Conservation (phyloP, 2,329 filamentous ascomycete genomes). For the Lachnellula suecica region DNA sequence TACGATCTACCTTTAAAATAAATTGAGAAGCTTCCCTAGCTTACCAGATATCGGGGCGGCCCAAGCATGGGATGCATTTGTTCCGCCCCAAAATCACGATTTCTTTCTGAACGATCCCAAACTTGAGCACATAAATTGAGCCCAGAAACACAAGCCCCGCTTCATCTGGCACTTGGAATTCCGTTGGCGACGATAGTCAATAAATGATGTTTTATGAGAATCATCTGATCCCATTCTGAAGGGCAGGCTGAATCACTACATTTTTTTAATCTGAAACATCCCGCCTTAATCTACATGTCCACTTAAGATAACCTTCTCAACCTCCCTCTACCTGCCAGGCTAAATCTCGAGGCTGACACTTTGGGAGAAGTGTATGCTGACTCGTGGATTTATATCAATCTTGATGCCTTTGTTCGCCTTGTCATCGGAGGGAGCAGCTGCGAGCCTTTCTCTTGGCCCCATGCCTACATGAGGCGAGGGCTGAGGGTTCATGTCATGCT, state of each 20-base stretch:
- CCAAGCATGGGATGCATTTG: not conserved
- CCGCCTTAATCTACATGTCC: constrained; percentile 1
- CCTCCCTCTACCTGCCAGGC: not conserved
- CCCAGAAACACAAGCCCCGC: not conserved
- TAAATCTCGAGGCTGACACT: constrained; percentile 3
- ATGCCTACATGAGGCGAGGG: too few relatives aligned
- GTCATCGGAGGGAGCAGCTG: not conserved
- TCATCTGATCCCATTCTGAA: not conserved
- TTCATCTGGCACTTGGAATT: not conserved
- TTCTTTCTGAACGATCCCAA: not conserved
- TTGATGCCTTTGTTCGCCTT: too few relatives aligned
- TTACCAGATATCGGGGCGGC: not conserved
- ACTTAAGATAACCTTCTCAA: not conserved
- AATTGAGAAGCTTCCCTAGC: not conserved
- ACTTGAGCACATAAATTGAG: not conserved
- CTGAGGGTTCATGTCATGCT: too few relatives aligned
- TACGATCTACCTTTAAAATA: not conserved
- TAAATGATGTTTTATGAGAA: not conserved
- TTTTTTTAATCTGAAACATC: constrained; percentile 1
- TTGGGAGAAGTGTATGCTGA: not conserved
- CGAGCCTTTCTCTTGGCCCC: not conserved
- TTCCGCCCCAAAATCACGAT: not conserved
- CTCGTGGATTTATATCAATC: not conserved
- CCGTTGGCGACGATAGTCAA: not conserved
- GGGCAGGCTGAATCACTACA: constrained; percentile 2